Evolutionary conservation across 805 yeast species (phyloP).

Genomic region (Wickerhamomyces bovis): DNA sequence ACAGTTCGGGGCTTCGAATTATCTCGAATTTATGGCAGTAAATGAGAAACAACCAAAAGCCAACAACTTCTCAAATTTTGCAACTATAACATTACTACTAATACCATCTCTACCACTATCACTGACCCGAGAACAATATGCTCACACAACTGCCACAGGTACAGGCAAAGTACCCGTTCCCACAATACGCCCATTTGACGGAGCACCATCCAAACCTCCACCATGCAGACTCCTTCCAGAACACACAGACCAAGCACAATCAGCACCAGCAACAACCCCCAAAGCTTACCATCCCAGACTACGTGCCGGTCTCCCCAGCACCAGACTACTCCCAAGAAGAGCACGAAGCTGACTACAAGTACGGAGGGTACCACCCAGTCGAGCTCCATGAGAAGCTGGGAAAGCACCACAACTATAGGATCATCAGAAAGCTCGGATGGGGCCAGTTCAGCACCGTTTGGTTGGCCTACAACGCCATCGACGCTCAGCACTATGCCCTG

Average conservation of each 20-base stretch:
- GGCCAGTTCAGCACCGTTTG: constrained; percentile 73
- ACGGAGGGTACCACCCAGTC: constrained; percentile 65
- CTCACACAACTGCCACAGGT: neutral
- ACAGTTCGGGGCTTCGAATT: no score
- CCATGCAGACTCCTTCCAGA: constrained; percentile 11
- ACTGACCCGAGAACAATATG: no score
- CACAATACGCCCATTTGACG: constrained; percentile 1
- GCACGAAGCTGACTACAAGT: constrained; percentile 43
- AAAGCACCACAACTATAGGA: constrained; percentile 35
- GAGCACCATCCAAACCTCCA: constrained; percentile 18
- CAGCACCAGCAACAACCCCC: neutral
- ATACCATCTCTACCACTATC: no score
- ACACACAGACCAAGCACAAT: constrained; percentile 1
- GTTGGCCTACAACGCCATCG: constrained; percentile 41
- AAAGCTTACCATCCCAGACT: neutral
- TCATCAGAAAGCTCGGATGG: constrained; percentile 60
- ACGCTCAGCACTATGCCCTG: constrained; percentile 48
- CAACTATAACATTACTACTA: no score
- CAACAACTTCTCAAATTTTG: no score
- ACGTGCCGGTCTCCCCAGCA: neutral
- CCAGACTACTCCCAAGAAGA: constrained; percentile 35
- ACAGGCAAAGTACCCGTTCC: no score
- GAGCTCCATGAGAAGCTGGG: constrained; percentile 49
- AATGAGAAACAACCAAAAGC: neutral
- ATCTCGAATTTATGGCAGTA: neutral